Evolutionary conservation across 257 asterid genomes (phyloP), one percentile per base, ranked within the genome.

Genomic region (Perilla frutescens): DNA sequence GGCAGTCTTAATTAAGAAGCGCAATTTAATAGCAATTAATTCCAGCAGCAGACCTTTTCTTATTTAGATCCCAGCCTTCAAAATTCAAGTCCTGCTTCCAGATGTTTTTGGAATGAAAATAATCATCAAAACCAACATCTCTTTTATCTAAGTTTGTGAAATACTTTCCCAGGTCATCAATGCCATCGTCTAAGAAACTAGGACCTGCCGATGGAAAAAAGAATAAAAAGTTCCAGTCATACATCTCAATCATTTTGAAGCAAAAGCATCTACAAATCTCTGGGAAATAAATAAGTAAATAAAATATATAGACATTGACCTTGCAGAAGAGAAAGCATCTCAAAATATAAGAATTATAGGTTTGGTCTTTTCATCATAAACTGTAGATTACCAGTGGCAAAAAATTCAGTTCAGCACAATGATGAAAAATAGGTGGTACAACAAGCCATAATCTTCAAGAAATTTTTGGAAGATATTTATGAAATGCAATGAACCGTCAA

Each of bases 1-100:
- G 15, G 49, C 34, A 58, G 49, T 77, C 58, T 74, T 65, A 61
- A 68, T 70, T 68, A 55, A 68, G 13, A 48, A 57, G 34, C 40
- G 20, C 3, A 54, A 82, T 58, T 53, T 13, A 9, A 39, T 66
- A 73, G 37, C 3, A 62, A 37, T 31, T 58, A 34, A 59, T 41
- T 14, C 39, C 48, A 68, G 41, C 44, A 62, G 26, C 61, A 65
- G 71, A 91, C 97, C 90, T 85, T 73, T 44, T 81, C 50, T 82
- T 82, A 73, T 62, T 84, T 45, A 55, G 72, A 72, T 76, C 72
- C 84, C 86, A 74, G 78, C 61, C 76, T 76, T 82, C 83, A 32
- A 79, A 72, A 78, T 66, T 70, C 65, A 79, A 72, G 58, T 73
- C 82, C 55, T 80, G 73, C 70, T 62, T 66, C 85, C 82, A 83